Conservation (phyloP, 176 grass and related monocot species). For the Puccinellia tenuiflora region DNA sequence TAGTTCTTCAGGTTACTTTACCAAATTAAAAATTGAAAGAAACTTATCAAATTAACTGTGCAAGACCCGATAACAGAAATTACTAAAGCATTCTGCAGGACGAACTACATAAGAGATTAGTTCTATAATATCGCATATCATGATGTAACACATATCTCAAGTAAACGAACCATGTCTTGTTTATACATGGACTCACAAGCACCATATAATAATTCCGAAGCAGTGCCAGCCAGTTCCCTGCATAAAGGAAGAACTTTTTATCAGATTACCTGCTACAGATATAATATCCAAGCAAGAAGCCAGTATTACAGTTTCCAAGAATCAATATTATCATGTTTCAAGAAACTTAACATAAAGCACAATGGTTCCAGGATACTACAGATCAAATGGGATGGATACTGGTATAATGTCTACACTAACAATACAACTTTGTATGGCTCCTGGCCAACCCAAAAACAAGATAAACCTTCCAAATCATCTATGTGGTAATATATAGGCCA, state of each 20-base stretch:
- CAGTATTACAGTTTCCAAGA: not conserved
- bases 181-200: no score
- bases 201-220: no score
- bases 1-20: constrained; percentile 80
- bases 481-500: no score
- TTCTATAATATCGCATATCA: not conserved
- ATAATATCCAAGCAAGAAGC: not conserved
- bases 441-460: no score
- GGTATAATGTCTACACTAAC: not conserved
- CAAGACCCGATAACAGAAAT: no score
- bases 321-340: not conserved
- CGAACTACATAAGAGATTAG: not conserved
- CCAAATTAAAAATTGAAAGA: constrained; percentile 6
- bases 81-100: no score
- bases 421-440: no score
- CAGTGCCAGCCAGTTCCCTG: constrained; percentile 87
- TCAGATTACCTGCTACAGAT: not conserved
- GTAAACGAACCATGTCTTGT: no score
- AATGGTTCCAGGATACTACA: not conserved
- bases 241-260: constrained; percentile 19
- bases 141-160: not conserved
- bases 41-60: no score
- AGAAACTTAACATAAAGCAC: not conserved
- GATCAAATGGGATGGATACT: not conserved
- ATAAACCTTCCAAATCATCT: no score